Base-by-base conservation (phyloP, 257 asterid species). In the Rauvolfia tetraphylla region DNA sequence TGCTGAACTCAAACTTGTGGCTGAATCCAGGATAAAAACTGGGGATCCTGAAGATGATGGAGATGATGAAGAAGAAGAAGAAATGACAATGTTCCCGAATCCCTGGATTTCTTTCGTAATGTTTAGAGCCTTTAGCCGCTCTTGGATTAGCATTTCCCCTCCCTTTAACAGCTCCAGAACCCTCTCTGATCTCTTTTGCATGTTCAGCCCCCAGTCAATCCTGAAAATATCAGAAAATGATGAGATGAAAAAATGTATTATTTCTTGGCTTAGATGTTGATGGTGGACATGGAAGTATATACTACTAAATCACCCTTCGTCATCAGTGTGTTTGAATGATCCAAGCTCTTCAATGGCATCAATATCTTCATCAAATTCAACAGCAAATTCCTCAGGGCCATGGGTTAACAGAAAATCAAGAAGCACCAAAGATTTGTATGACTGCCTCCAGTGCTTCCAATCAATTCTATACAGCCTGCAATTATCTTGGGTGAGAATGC, bases 401-500 rank as follows among this genome's bases (percentile, higher is more conserved):
- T 78, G 81, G 25, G 73, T 72, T 33, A 78, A 72, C 2, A 78
- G 53, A 51, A 78, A 78, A 18, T 78, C 81, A 72, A 78, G 81
- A 27, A 78, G 54, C 59, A 78, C 72, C 81, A 78, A 48, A 6
- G 81, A 48, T 71, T 78, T 78, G 73, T 78, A 72, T 7, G 72
- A 61, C 38, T 78, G 77, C 48, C 77, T 78, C 81, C 81, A 78
- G 3, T n/a, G 49, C 11, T 49, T 78, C 81, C 77, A 72, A n/a
- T 72, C 81, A 62, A 62, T 27, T 46, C 31, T 18, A 17, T 72
- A 4, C 73, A 78, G 34, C 77, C 81, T 78, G 66, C 49, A 67
- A 53, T 48, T 44, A 39, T 67, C 22, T 68, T 10, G 42, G 42
- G 33, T 62, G n/a, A 62, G 23, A 65, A 65, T 34, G 14, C 15